phyloP scores from a whole-genome alignment of 179 eudicot species.

The Amaranthus tricolor region DNA sequence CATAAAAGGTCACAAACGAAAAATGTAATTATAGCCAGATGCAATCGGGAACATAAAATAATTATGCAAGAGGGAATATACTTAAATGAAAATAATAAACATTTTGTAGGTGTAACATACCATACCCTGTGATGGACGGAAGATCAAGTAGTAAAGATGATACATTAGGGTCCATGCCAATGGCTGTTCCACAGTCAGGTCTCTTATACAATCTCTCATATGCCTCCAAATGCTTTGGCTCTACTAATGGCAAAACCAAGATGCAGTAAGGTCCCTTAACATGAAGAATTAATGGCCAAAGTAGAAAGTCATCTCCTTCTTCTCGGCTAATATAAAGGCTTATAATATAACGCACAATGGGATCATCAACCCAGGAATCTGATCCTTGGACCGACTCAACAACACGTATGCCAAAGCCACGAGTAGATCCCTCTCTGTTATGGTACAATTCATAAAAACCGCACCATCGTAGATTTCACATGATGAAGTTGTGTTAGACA shows the following conservation, averaged over 20 bases:
- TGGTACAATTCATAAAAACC: conserved; percentile 10
- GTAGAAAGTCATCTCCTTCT: conserved; percentile 43
- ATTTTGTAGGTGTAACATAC: conserved; percentile 49
- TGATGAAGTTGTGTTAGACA: not conserved
- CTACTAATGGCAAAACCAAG: conserved; percentile 83
- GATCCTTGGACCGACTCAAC: conserved; percentile 76
- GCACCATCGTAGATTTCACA: not conserved
- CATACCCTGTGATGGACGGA: conserved; percentile 99
- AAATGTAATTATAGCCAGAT: too few species aligned
- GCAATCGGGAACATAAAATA: too few species aligned
- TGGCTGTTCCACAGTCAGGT: conserved; percentile 84
- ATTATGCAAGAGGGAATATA: not conserved
- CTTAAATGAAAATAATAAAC: not conserved
- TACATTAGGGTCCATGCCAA: conserved; percentile 71
- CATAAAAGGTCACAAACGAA: too few species aligned
- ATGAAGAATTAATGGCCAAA: conserved; percentile 88
- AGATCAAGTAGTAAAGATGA: conserved; percentile 83
- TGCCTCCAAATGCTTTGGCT: conserved; percentile 67
- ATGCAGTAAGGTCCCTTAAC: conserved; percentile 64
- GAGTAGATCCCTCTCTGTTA: conserved; percentile 85
- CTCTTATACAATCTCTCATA: conserved; percentile 59
- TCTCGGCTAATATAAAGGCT: conserved; percentile 56
- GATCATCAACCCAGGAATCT: conserved; percentile 99
- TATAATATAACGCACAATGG: conserved; percentile 83
- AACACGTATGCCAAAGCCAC: conserved; percentile 78